Evolutionary conservation across 2,329 filamentous ascomycete species (phyloP).

Genomic region (Dryadomyces quercivorus): DNA sequence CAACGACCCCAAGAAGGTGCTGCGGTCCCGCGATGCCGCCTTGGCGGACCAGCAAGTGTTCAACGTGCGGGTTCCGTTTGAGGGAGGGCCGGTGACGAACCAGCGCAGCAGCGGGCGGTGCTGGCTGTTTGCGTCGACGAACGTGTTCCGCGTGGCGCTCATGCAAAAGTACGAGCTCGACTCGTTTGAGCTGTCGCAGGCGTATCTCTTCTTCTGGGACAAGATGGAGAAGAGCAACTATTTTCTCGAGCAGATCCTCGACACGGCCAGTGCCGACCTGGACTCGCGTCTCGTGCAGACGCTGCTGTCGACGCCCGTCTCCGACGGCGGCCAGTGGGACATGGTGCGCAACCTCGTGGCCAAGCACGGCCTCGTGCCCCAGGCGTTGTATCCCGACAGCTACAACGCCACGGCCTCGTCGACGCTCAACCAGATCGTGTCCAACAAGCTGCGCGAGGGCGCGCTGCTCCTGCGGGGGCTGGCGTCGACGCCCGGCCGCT

Average conservation of each 20-base stretch:
- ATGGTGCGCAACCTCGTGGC: constrained; percentile 78
- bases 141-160: constrained; percentile 77
- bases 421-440: constrained; percentile 61
- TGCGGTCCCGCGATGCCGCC: constrained; percentile 49
- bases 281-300: constrained; percentile 62
- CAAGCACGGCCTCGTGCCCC: constrained; percentile 83
- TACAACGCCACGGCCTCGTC: constrained; percentile 64
- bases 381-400: constrained; percentile 68
- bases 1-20: constrained; percentile 52
- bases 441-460: constrained; percentile 78
- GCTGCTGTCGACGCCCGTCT: constrained; percentile 54
- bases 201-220: constrained; percentile 87
- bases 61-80: constrained; percentile 70
- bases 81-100: constrained; percentile 75
- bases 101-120: constrained; percentile 72
- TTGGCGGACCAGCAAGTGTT: constrained; percentile 67
- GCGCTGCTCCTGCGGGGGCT: constrained; percentile 59
- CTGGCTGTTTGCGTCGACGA: constrained; percentile 89
- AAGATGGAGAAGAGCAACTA: constrained; percentile 87
- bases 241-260: constrained; percentile 74
- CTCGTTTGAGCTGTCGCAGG: constrained; percentile 74
- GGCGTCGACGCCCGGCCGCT: constrained; percentile 19
- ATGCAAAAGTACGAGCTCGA: constrained; percentile 73
- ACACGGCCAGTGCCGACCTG: constrained; percentile 58
- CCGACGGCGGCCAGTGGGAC: constrained; percentile 83